phyloP scores from a whole-genome alignment of 2,329 filamentous ascomycete genomes.

The Trichophyton mentagrophytes region DNA sequence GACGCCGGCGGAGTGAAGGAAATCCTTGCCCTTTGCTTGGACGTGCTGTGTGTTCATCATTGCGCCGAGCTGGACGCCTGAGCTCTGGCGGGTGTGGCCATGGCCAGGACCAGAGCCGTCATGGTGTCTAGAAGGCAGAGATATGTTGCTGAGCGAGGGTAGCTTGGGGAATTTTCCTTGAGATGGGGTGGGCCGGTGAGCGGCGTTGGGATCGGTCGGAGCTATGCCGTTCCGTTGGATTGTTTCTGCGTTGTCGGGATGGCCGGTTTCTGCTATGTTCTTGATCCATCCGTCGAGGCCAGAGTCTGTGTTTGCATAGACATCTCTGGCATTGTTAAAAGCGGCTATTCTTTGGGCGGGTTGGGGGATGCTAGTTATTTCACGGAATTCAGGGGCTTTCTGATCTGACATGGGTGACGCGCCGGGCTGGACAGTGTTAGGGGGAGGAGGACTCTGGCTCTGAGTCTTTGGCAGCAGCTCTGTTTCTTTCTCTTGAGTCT shows the following conservation, averaged over 20 bases:
- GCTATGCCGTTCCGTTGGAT: constrained; percentile 25
- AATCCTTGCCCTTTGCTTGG: constrained; percentile 74
- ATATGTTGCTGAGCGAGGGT: constrained; percentile 22
- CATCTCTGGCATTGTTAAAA: constrained; percentile 58
- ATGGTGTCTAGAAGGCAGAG: constrained; percentile 17
- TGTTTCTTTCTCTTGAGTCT: not conserved
- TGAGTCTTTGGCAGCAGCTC: not conserved
- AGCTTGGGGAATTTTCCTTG: constrained; percentile 33
- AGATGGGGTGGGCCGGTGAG: constrained; percentile 21
- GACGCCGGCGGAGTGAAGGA: constrained; percentile 68
- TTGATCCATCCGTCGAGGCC: constrained; percentile 54
- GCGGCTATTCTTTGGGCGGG: constrained; percentile 56
- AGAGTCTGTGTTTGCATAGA: constrained; percentile 60
- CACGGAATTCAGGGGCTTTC: constrained; percentile 46
- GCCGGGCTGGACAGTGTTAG: not conserved
- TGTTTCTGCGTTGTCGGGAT: constrained; percentile 42
- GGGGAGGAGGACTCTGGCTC: not conserved
- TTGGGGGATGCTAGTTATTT: constrained; percentile 60
- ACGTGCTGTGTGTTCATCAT: constrained; percentile 49
- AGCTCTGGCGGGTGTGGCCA: constrained; percentile 25
- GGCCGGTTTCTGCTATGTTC: constrained; percentile 32
- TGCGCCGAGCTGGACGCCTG: constrained; percentile 24
- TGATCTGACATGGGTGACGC: not conserved
- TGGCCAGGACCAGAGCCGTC: constrained; percentile 23
- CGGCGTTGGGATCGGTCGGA: constrained; percentile 16